Evolutionary conservation across 2,329 filamentous ascomycete species (phyloP).

Genomic region (Trichophyton rubrum): DNA sequence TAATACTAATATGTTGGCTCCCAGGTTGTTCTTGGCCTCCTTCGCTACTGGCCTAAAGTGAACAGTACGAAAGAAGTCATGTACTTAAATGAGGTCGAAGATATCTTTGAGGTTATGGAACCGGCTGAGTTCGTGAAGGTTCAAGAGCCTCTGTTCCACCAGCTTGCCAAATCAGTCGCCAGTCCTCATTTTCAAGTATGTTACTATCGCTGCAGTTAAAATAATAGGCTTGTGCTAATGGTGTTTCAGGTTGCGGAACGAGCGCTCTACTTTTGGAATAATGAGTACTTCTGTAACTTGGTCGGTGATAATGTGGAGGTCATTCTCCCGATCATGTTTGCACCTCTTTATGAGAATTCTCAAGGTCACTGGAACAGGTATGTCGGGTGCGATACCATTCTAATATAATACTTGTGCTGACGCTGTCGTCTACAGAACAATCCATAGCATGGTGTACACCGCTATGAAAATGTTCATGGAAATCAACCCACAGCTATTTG

Average conservation of each 20-base stretch:
- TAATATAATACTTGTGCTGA: constrained; percentile 21
- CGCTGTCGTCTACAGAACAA: constrained; percentile 54
- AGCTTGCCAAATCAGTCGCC: constrained; percentile 92
- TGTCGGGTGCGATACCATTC: constrained; percentile 19
- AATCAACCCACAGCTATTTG: constrained; percentile 95
- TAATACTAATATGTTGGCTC: constrained; percentile 2
- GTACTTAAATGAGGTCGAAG: constrained; percentile 98
- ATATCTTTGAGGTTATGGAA: constrained; percentile 99
- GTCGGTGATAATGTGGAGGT: constrained; percentile 98
- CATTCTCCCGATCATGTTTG: constrained; percentile 98
- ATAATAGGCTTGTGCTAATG: constrained; percentile 12
- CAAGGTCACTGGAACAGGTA: constrained; percentile 99
- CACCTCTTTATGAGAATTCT: constrained; percentile 93
- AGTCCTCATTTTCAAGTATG: constrained; percentile 88
- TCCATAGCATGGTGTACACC: constrained; percentile 99
- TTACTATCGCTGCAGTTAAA: not conserved
- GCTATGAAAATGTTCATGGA: constrained; percentile 99
- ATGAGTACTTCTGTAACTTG: constrained; percentile 98
- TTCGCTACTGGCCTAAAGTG: constrained; percentile 97
- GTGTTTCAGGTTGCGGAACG: constrained; percentile 68
- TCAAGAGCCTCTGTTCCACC: constrained; percentile 92
- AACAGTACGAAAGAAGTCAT: constrained; percentile 99
- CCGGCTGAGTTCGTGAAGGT: constrained; percentile 97
- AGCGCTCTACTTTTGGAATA: constrained; percentile 99
- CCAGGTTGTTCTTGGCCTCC: constrained; percentile 83